A percentile compares a stretch with the other conserved stretches of the same genome.
phyloP scores from a whole-genome alignment of 139 green algal genomes.

The Ulvella scutata region DNA sequence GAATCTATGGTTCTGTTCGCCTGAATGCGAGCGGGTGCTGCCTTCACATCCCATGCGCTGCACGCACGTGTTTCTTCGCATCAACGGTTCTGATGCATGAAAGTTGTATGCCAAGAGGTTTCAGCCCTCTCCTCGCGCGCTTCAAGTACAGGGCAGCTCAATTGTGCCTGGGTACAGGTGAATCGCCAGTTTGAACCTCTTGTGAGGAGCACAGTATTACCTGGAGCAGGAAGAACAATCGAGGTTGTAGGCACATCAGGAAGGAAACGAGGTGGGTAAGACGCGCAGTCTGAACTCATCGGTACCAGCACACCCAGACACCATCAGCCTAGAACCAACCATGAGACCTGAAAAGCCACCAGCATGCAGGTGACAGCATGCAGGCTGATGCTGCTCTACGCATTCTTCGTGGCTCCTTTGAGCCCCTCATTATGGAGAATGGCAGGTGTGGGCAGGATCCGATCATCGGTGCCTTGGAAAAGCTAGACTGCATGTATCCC shows the following conservation, averaged over 20 bases:
- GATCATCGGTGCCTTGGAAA: no score
- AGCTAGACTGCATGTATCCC: no score
- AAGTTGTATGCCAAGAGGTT: neutral
- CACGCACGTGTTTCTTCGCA: neutral
- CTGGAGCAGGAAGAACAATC: neutral
- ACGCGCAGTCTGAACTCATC: neutral
- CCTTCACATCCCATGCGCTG: no score
- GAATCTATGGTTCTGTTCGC: neutral
- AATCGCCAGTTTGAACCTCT: neutral
- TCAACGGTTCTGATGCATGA: neutral
- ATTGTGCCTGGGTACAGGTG: no score
- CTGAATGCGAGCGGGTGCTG: neutral
- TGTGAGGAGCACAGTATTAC: neutral
- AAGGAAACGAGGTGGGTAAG: neutral
- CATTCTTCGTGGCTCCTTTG: neutral
- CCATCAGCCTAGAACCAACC: neutral
- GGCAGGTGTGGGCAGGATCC: no score
- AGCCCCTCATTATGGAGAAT: slow-evolving; percentile 2
- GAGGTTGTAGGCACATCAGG: neutral
- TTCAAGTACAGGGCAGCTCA: no score
- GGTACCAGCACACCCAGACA: neutral
- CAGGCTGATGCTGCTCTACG: neutral
- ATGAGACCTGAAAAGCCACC: neutral
- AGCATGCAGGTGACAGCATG: neutral
- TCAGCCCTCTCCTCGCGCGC: neutral